A percentile compares a stretch with the other conserved stretches of the same genome.
These are phyloP conservation scores for Lactifluus piperatus DNA, from an alignment of 768 basidiomycete genomes.

Conservation along the genomic window DNA sequence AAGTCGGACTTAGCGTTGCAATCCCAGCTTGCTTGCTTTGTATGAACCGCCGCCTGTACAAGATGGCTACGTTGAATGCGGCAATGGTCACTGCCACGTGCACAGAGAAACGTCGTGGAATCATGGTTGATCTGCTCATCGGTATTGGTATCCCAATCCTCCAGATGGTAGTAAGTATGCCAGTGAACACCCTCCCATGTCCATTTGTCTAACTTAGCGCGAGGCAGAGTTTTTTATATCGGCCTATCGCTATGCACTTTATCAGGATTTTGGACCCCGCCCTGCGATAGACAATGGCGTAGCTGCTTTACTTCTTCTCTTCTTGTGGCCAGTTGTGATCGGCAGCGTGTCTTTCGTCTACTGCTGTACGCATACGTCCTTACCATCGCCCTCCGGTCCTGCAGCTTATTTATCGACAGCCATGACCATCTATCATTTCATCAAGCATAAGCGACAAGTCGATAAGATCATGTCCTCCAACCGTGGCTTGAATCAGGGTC, in stretches of 20 bases:
- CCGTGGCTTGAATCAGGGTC: slow-evolving; percentile 28
- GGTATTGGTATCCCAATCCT: slow-evolving; percentile 21
- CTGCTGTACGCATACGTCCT: slow-evolving; percentile 27
- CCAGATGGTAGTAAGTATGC: not conserved
- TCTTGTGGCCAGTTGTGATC: slow-evolving; percentile 22
- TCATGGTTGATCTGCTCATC: slow-evolving; percentile 27
- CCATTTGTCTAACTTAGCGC: not conserved
- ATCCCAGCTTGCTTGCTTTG: slow-evolving; percentile 20
- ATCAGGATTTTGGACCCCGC: slow-evolving; percentile 41
- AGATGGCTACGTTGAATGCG: slow-evolving; percentile 31
- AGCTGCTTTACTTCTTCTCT: slow-evolving; percentile 27
- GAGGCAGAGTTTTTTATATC: slow-evolving; percentile 3
- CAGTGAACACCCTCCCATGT: no score
- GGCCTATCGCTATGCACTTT: slow-evolving; percentile 40
- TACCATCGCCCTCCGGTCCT: not conserved
- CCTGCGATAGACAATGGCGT: slow-evolving; percentile 29
- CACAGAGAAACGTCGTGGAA: slow-evolving; percentile 25
- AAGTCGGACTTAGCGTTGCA: slow-evolving; percentile 18
- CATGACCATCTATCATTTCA: slow-evolving; percentile 24
- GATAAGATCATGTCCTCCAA: slow-evolving; percentile 24
- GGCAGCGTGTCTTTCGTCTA: slow-evolving; percentile 28
- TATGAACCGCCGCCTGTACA: slow-evolving; percentile 42
- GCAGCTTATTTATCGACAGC: slow-evolving; percentile 14
- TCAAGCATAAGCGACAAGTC: slow-evolving; percentile 23
- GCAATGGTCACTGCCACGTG: slow-evolving; percentile 28